Conservation (phyloP, 192 early-diverging fungal genomes). For the Radiomyces spectabilis region DNA sequence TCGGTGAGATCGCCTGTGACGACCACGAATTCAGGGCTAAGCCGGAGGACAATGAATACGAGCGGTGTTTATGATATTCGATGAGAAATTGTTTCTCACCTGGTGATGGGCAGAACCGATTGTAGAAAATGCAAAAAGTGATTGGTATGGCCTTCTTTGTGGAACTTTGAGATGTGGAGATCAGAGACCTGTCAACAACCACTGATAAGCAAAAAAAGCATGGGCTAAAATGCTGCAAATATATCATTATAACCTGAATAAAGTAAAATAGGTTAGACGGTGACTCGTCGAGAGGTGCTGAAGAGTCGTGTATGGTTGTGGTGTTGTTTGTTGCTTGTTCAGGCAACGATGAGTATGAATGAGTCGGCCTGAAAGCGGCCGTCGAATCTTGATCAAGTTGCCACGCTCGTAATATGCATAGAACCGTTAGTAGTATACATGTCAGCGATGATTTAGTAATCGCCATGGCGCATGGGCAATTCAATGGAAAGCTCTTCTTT, state of each 20-base stretch:
- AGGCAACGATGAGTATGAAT: neutral
- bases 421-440: neutral
- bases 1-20: conserved; percentile 88
- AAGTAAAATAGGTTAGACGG: conserved; percentile 61
- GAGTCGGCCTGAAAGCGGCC: neutral
- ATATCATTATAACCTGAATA: conserved; percentile 46
- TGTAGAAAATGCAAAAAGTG: conserved; percentile 72
- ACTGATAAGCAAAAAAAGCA: neutral
- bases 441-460: too few relatives aligned
- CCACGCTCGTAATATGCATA: neutral
- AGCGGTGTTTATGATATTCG: neutral
- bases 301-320: neutral
- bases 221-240: neutral
- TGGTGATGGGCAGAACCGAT: conserved; percentile 64
- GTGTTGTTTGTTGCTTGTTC: neutral
- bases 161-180: conserved; percentile 75
- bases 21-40: conserved; percentile 66
- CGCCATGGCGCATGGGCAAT: too few relatives aligned
- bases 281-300: conserved; percentile 3
- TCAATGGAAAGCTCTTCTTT: too few relatives aligned
- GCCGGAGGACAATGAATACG: neutral
- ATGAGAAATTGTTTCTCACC: conserved; percentile 3
- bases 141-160: conserved; percentile 53
- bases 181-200: conserved; percentile 60
- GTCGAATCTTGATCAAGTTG: conserved; percentile 3